Conservation (phyloP, 441 rosid species). For the Eruca vesicaria region DNA sequence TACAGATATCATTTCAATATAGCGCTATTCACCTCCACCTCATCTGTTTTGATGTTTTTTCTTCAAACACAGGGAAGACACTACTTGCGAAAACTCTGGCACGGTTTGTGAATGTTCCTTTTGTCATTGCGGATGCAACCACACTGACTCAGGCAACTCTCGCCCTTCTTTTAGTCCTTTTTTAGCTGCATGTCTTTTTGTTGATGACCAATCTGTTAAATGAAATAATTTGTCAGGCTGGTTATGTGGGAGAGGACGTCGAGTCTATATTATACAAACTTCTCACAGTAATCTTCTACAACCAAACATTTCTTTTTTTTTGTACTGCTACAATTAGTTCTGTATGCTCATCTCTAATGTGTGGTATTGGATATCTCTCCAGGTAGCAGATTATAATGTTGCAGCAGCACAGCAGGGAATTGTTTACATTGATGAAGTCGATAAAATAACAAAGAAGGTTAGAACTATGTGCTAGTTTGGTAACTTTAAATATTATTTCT, state of each 20-base stretch:
- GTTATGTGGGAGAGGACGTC: constrained; percentile 98
- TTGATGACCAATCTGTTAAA: constrained; percentile 31
- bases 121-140: constrained; percentile 96
- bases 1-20: background rate
- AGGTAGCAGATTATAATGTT: constrained; percentile 97
- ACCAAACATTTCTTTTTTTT: background rate
- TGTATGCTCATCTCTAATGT: background rate
- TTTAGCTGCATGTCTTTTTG: constrained; percentile 16
- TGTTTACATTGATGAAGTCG: constrained; percentile 97
- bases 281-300: constrained; percentile 52
- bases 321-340: background rate
- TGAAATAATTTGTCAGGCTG: constrained; percentile 68
- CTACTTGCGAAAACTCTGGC: constrained; percentile 98
- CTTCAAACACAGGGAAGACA: constrained; percentile 93
- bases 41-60: constrained; percentile 23
- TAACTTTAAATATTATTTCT: background rate
- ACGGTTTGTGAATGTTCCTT: constrained; percentile 97
- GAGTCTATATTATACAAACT: constrained; percentile 97
- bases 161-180: constrained; percentile 21
- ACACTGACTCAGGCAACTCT: constrained; percentile 92
- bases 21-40: background rate
- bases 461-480: background rate
- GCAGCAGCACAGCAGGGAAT: constrained; percentile 99
- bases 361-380: constrained; percentile 15
- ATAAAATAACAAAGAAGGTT: constrained; percentile 98